Evolutionary conservation across 2,329 filamentous ascomycete genomes (phyloP).

Genomic region (Sclerotinia subarctica): DNA sequence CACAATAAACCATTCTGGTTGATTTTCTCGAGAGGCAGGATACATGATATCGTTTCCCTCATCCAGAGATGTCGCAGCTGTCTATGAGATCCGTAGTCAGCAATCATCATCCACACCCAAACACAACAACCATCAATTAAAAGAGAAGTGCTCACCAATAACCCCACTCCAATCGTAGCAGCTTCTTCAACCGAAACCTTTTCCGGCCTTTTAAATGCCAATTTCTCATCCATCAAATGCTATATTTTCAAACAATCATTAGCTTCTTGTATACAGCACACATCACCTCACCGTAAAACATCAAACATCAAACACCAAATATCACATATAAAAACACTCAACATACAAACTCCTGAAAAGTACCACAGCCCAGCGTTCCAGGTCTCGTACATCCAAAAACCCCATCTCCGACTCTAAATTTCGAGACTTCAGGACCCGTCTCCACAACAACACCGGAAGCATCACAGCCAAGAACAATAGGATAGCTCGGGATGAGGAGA

Average conservation of each 20-base stretch:
- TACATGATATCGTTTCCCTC: conserved; percentile 7
- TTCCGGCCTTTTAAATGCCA: conserved; percentile 37
- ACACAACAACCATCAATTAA: not conserved
- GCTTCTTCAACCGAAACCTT: conserved; percentile 37
- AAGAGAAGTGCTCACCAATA: conserved; percentile 34
- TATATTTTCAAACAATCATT: not conserved
- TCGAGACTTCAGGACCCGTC: conserved; percentile 35
- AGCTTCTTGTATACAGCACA: not conserved
- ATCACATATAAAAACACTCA: not conserved
- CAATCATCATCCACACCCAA: not conserved
- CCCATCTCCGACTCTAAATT: conserved; percentile 39
- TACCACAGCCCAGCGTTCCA: conserved; percentile 36
- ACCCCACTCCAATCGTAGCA: conserved; percentile 40
- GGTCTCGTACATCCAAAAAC: conserved; percentile 41
- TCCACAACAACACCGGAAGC: conserved; percentile 39
- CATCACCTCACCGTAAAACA: too few relatives aligned
- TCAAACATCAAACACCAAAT: too few relatives aligned
- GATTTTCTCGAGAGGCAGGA: conserved; percentile 16
- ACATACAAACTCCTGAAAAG: conserved; percentile 18
- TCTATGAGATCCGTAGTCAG: conserved; percentile 1
- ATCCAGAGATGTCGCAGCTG: conserved; percentile 10
- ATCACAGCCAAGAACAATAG: conserved; percentile 43
- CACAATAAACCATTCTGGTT: conserved; percentile 41
- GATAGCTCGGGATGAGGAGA: conserved; percentile 38
- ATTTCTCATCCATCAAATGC: conserved; percentile 41